Evolutionary conservation across 257 asterid genomes (phyloP).

Genomic region (Haberlea rhodopensis): DNA sequence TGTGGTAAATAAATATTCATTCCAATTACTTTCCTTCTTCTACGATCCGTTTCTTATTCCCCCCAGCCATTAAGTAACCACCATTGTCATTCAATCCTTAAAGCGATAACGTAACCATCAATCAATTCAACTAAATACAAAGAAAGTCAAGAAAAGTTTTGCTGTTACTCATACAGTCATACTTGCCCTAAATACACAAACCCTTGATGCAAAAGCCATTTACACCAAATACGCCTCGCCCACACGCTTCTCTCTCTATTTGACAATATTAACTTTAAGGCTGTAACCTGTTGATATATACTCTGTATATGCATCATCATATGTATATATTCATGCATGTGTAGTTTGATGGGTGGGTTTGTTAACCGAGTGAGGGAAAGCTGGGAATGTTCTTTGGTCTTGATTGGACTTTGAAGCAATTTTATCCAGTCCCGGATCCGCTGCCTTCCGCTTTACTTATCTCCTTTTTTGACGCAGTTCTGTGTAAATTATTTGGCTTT

Average conservation of each 20-base stretch:
- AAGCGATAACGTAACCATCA: constrained; percentile 13
- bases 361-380: not conserved
- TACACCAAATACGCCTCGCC: not conserved
- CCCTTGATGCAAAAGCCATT: too few relatives aligned
- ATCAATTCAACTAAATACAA: not conserved
- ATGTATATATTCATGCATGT: not conserved
- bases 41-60: constrained; percentile 6
- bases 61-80: not conserved
- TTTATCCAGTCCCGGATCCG: not conserved
- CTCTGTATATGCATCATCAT: not conserved
- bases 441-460: not conserved
- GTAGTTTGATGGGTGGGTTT: constrained; percentile 1
- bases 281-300: not conserved
- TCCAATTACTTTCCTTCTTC: not conserved
- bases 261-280: not conserved
- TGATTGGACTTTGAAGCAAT: constrained; percentile 20
- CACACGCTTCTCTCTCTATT: not conserved
- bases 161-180: not conserved
- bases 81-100: not conserved
- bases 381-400: constrained; percentile 28
- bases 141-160: not conserved
- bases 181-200: not conserved
- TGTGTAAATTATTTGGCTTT: constrained; percentile 1
- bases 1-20: not conserved
- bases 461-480: not conserved